Base-by-base conservation (phyloP, 2,329 filamentous ascomycete genomes). In the Colletotrichum tabaci region DNA sequence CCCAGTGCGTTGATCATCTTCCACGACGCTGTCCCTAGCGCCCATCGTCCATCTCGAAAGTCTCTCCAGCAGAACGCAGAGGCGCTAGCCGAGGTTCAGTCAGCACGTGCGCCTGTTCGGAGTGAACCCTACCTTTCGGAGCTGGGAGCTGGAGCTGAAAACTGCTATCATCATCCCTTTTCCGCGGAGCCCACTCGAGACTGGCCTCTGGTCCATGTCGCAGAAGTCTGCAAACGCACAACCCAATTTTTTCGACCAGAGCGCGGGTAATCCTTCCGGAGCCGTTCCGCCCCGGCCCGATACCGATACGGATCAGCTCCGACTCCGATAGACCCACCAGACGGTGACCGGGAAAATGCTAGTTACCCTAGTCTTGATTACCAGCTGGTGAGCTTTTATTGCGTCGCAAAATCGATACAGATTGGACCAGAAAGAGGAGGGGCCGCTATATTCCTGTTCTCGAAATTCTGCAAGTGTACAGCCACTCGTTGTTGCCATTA, bases 381-480 rank as follows among this genome's bases (percentile, higher is more conserved):
- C 30, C 30, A 35, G 8, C 30, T 35, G 30, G 30, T 35, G 30
- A 35, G 30, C 30, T 35, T 35, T 35, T 35, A 35, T 9, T 52
- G 2, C 26, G 23, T 30, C 13, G 7, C 30, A 9, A 9, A 35
- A 35, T 9, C 7, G 30, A 35, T 35, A 35, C 30, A 35, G 30
- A 5, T 35, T 35, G 30, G 30, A 9, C 30, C 30, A 9, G 30
- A 35, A 35, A 9, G 30, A 9, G 30, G 30, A 9, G 30, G 8
- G 18, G 84, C 87, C 44, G 84, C 30, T 35, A 8, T 35, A 1
- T 35, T 9, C 8, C 30, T 35, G 30, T 35, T 30, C 30, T 30
- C 30, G 30, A 30, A 30, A 30, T 30, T 30, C 8, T 30, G 30
- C 30, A 30, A 30, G 30, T 30, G 7, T 30, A 30, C 30, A 30